Conservation (phyloP, 257 asterid species). For the Leptodermis oblonga region DNA sequence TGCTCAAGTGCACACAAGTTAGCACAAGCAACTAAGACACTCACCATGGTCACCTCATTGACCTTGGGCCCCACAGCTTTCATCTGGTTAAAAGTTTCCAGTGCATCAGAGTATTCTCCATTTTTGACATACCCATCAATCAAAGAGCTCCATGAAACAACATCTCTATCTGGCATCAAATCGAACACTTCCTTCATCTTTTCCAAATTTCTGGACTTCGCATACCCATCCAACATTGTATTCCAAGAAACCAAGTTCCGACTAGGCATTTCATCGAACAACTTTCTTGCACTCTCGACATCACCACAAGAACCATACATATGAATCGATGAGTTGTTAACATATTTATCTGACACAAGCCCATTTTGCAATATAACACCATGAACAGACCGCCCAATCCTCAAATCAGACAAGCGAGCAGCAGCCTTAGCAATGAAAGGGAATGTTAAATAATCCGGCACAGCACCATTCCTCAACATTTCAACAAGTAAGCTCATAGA, state of each 20-base stretch:
- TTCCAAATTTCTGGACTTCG: slow-evolving; percentile 52
- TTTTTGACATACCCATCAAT: slow-evolving; percentile 74
- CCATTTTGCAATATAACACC: slow-evolving; percentile 43
- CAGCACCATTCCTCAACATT: slow-evolving; percentile 40
- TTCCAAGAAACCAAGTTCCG: slow-evolving; percentile 71
- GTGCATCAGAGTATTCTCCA: slow-evolving; percentile 42
- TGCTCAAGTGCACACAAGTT: slow-evolving; percentile 71
- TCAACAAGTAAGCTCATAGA: slow-evolving; percentile 32
- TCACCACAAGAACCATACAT: slow-evolving; percentile 56
- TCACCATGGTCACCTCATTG: slow-evolving; percentile 79
- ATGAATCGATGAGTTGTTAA: slow-evolving; percentile 65
- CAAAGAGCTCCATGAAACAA: slow-evolving; percentile 85
- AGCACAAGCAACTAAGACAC: slow-evolving; percentile 66
- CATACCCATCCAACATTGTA: slow-evolving; percentile 66
- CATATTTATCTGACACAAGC: slow-evolving; percentile 35
- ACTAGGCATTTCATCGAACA: slow-evolving; percentile 64
- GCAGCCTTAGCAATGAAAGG: slow-evolving; percentile 68
- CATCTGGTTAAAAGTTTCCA: slow-evolving; percentile 48
- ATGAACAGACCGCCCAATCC: slow-evolving; percentile 45
- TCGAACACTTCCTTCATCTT: slow-evolving; percentile 56
- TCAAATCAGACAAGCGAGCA: slow-evolving; percentile 37
- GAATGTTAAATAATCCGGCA: slow-evolving; percentile 51
- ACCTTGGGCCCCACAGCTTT: slow-evolving; percentile 31
- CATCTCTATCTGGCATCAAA: slow-evolving; percentile 56
- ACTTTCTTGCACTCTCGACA: slow-evolving; percentile 34